Percentiles rank a stretch among this genome's conserved stretches.
Conservation (phyloP, 2,329 filamentous ascomycete genomes). For the Hypomyces rosellus region DNA sequence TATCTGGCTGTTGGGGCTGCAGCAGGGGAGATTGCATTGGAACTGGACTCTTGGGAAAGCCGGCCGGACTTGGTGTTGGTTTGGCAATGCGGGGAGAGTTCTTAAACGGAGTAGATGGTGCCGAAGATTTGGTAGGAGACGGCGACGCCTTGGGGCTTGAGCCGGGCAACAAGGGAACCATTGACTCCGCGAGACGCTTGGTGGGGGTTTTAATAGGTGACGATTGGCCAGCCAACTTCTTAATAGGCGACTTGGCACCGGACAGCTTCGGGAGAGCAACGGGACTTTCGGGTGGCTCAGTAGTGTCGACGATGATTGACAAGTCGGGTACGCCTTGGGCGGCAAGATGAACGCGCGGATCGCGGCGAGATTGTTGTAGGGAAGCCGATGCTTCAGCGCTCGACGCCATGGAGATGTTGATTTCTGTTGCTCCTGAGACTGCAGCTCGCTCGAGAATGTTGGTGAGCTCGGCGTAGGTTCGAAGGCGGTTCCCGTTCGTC, state of each 20-base stretch:
- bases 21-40: slow-evolving; percentile 1
- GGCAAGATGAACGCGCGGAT: slow-evolving; percentile 19
- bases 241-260: slow-evolving; percentile 25
- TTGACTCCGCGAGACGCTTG: slow-evolving; percentile 22
- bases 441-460: slow-evolving; percentile 20
- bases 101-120: slow-evolving; percentile 21
- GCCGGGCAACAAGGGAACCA: slow-evolving; percentile 24
- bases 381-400: slow-evolving; percentile 18
- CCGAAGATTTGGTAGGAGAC: slow-evolving; percentile 26
- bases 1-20: neutral
- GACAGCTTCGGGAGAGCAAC: slow-evolving; percentile 17
- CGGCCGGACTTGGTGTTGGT: neutral
- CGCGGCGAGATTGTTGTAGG: slow-evolving; percentile 15
- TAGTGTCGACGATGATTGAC: slow-evolving; percentile 22
- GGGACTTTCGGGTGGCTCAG: slow-evolving; percentile 23
- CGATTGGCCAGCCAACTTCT: slow-evolving; percentile 21
- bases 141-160: slow-evolving; percentile 18
- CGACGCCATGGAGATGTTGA: slow-evolving; percentile 22
- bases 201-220: slow-evolving; percentile 20
- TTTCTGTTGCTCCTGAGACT: slow-evolving; percentile 14
- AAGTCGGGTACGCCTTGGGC: slow-evolving; percentile 19
- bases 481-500: slow-evolving; percentile 21
- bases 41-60: slow-evolving; percentile 4
- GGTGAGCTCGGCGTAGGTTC: slow-evolving; percentile 20
- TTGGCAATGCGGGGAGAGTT: slow-evolving; percentile 3